phyloP scores from a whole-genome alignment of 176 grass and related monocot genomes.

The Oryza rufipogon region DNA sequence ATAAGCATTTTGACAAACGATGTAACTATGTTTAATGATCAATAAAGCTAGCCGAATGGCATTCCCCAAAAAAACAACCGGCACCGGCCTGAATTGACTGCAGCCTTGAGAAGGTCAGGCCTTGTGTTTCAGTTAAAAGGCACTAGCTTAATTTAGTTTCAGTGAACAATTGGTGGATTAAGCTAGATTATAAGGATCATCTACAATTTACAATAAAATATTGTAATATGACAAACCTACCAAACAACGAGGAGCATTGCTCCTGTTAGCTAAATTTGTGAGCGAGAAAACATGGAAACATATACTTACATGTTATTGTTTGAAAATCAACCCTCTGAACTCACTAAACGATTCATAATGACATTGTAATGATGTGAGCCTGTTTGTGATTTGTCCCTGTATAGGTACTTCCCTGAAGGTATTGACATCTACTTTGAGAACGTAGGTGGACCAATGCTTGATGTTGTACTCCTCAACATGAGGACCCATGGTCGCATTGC shows the following conservation, averaged over 20 bases:
- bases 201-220: neutral
- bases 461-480: constrained; percentile 79
- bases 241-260: no score
- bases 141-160: neutral
- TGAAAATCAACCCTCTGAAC: neutral
- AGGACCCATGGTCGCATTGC: constrained; percentile 56
- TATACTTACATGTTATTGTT: neutral
- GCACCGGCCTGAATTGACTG: constrained; percentile 52
- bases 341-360: neutral
- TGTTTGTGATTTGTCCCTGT: neutral
- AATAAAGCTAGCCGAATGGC: no score
- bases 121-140: neutral
- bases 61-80: no score
- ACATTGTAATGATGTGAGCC: neutral
- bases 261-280: neutral
- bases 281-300: neutral
- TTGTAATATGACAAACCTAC: neutral
- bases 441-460: constrained; percentile 70
- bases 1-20: no score
- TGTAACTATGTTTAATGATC: no score
- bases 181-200: neutral
- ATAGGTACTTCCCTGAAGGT: constrained; percentile 67
- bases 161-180: neutral
- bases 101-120: constrained; percentile 63
- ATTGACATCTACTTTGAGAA: constrained; percentile 95